Base-by-base conservation (phyloP, 2,329 filamentous ascomycete genomes). In the Sordariomycetes sp. region DNA sequence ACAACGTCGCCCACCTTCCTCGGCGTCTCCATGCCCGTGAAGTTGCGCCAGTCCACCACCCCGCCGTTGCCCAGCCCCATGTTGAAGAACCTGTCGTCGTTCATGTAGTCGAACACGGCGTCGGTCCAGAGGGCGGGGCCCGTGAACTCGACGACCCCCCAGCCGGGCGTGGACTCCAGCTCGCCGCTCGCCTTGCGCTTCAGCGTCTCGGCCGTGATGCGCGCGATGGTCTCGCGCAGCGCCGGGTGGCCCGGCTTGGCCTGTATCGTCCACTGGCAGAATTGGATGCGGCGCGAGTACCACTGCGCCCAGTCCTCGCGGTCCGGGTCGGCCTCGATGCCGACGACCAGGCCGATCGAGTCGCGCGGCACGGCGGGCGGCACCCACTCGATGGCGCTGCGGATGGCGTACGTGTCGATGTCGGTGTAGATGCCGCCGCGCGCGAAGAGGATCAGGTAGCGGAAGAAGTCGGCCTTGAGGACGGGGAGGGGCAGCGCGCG, bases 221-320 rank as follows among this genome's bases (percentile, higher is more conserved):
- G 87, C 16, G 88, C 79, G 35, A 99, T 90, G 61, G 96, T 83
- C 61, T 97, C 90, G 61, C 92, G 85, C 60, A 99, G 80, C 14
- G 96, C 85, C 0, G 94, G 94, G 70, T 99, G 94, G 12, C 94
- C 94, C 0, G 93, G 88, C 72, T 99, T 99, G 59, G 89, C 78
- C 72, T 97, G 93, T 62, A 99, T 97, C 1, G 94, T 99, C 94
- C 94, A 99, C 71, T 99, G 94, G 74, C 94, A 99, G 73, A 99
- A 97, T 70, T 97, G 94, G 61, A 99, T 92, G 62, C 93, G 84
- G 60, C 94, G 88, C 62, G 90, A 94, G 76, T 97, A 99, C 94
- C 93, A 97, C 1, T 96, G 78, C 40, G 84, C 81, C 94, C 94
- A 99, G 70, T 99, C 94, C 3, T 83, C 82, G 54, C 94, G 84